phyloP scores from a whole-genome alignment of 352 stramenopile genomes.

The Phytophthora brassicae region DNA sequence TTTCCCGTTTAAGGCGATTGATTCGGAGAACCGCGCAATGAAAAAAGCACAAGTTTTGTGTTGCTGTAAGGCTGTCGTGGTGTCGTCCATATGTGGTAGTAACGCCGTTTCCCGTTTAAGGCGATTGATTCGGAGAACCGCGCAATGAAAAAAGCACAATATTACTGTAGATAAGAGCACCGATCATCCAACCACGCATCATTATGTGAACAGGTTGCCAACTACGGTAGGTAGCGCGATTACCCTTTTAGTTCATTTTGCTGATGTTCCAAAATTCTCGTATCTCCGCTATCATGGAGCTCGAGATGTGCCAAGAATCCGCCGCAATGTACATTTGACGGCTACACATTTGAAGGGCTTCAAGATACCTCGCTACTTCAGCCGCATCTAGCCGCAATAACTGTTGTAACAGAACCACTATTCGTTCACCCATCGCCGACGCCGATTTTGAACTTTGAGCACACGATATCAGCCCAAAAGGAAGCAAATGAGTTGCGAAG shows the following conservation, averaged over 20 bases:
- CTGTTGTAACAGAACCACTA: constrained; percentile 21
- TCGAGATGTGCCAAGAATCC: constrained; percentile 20
- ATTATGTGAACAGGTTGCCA: too few species aligned
- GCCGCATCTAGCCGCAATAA: neutral
- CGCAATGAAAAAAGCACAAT: too few species aligned
- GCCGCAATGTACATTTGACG: constrained; percentile 29
- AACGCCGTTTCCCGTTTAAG: too few species aligned
- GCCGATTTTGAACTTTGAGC: constrained; percentile 16
- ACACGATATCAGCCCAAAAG: constrained; percentile 30
- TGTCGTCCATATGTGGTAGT: too few species aligned
- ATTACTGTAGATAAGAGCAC: too few species aligned
- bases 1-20: too few species aligned
- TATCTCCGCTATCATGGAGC: constrained; percentile 13
- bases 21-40: too few species aligned
- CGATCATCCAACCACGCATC: too few species aligned
- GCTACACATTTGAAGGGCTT: constrained; percentile 16
- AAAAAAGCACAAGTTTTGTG: too few species aligned
- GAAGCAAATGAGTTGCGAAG: constrained; percentile 15
- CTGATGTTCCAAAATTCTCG: constrained; percentile 34
- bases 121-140: too few species aligned
- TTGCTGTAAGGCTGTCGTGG: too few species aligned
- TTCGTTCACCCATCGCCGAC: constrained; percentile 23
- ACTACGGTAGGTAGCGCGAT: too few species aligned
- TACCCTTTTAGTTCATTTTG: constrained; percentile 3
- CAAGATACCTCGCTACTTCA: constrained; percentile 12